Base-by-base conservation (phyloP, 1,284 basidiomycete species). In the Tilletia walkeri region DNA sequence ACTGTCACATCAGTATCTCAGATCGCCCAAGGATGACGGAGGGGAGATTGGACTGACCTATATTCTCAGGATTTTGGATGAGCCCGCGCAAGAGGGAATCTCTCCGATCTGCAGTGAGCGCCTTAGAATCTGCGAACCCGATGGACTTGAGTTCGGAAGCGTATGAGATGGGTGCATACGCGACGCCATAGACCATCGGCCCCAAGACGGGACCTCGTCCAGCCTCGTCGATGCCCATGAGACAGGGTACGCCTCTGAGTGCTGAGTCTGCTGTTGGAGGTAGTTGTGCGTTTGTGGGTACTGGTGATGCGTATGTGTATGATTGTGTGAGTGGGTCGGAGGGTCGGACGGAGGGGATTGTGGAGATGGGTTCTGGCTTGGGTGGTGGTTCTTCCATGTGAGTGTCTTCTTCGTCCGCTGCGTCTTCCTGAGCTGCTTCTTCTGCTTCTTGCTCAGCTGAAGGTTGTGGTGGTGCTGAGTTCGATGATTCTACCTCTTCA, bases 111-210 rank as follows among this genome's bases (percentile, higher is more conserved):
- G 91, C 87, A 0, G 89, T 92, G 73, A 99, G 86, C 0, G 91
- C 91, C 84, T 99, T 99, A 4, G 95, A 98, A 85, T 99, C 93
- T 92, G 73, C 93, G 84, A 98, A 99, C 0, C 95, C 95, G 3
- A 98, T 87, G 4, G 86, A 84, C 66, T 93, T 90, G 66, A 99
- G 85, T 14, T 89, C 85, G 7, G 90, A 88, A 77, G 90, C 88
- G 36, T 63, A 97, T 10, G 89, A 86, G 3, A 88, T 86, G 0
- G 93, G 92, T 78, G 95, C 98, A 84, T 94, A 98, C 0, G 95
- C 94, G 34, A 95, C 89, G 1, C 92, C 95, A 80, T 99, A 99
- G 0, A 99, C 95, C 75, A 98, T 88, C 0, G 95, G 95, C 66
- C 94, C 94, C 0, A 97, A 86, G 0, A 94, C 94, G 14, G 95